Conservation (phyloP, 2,329 filamentous ascomycete genomes). For the Botrytis aclada region DNA sequence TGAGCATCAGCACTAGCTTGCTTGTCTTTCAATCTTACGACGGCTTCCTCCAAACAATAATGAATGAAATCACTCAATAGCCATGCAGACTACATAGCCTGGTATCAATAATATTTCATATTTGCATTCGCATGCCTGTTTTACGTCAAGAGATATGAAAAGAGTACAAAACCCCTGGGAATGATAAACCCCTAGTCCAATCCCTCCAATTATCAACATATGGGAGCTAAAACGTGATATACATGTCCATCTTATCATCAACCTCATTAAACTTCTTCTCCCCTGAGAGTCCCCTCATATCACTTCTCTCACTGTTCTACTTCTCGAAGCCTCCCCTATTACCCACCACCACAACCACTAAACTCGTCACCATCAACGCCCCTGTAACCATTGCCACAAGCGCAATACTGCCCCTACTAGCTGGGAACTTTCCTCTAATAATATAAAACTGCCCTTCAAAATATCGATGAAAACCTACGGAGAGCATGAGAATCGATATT, state of each 20-base stretch:
- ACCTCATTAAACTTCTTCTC: neutral
- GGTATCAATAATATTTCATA: neutral
- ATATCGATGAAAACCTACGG: conserved; percentile 76
- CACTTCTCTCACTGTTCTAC: neutral
- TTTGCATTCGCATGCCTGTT: neutral
- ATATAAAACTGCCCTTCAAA: conserved; percentile 78
- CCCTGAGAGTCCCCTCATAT: neutral
- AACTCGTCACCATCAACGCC: conserved; percentile 57
- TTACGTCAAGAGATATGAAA: neutral
- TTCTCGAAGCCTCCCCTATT: neutral
- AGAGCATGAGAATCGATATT: conserved; percentile 70
- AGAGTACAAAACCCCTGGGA: neutral
- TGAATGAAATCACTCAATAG: neutral
- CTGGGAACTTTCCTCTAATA: conserved; percentile 75
- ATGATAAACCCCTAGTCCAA: neutral
- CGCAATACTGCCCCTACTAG: conserved; percentile 71
- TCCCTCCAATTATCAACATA: neutral
- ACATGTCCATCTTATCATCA: neutral
- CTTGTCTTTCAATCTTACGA: neutral
- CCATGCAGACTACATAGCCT: neutral
- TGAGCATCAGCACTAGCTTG: neutral
- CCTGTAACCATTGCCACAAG: conserved; percentile 65
- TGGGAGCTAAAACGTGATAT: neutral
- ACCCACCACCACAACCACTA: conserved; percentile 57
- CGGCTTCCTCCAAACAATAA: neutral